Evolutionary conservation across 139 green algal species (phyloP), one percentile per base, ranked within the genome.

Genomic region (Tetradesmus lagerheimii): DNA sequence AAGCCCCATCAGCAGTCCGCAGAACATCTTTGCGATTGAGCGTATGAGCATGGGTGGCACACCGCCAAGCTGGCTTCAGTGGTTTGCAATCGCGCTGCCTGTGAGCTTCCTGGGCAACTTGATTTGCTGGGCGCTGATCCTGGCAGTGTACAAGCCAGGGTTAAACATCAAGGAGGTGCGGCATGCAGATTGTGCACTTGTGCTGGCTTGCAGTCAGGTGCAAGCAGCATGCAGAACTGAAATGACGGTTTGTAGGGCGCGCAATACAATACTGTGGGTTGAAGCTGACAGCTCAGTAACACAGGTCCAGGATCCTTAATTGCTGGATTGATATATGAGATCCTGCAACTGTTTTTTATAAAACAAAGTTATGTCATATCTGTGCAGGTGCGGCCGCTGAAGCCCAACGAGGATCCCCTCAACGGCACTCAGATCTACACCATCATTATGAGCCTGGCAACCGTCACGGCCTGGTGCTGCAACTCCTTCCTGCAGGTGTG

Each of bases 1-100:
- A 0, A 95, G 90, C 8, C 95, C 95, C 20, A 97, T 97, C 89
- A 92, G 79, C 41, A 94, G 86, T 76, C 88, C 89, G 23, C 94
- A 97, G 89, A 97, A 97, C 93, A 96, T 97, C 41, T 97, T 97
- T 91, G 95, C 95, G 15, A 96, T 97, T 62, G 93, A 96, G 91
- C 89, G 90, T 53, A 97, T 97, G 95, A 90, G 86, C 15, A 81
- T 93, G 62, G 94, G 92, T 43, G 93, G 92, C 14, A 38, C 80
- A 1, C 91, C 94, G 8, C 95, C 95, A n/a, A 91, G 57, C 88
- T 97, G 95, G 95, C 91, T 97, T 27, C 37, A 90, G 31, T 97
- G 95, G 95, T 97, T 97, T 89, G 93, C 93, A 4, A 92, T 97
- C 25, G 91, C 95, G 0, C 88, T 97, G 83, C 95, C 95, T 0